Evolutionary conservation across 1,284 basidiomycete genomes (phyloP).

Genomic region (Leccinum angustisporum): DNA sequence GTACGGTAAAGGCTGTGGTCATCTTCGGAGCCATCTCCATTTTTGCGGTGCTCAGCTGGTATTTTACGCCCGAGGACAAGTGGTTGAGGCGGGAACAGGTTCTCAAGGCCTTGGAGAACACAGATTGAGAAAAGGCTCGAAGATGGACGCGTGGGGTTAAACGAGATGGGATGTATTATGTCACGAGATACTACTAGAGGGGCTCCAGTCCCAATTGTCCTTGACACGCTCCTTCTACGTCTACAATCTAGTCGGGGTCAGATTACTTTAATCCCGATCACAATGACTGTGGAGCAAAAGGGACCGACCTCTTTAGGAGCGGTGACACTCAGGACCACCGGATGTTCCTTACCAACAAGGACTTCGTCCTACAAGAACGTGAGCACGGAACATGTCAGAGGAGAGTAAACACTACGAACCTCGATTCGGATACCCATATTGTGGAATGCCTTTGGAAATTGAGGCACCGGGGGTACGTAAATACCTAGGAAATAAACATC

Average conservation of each 20-base stretch:
- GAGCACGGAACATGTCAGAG: constrained; percentile 8
- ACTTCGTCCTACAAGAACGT: constrained; percentile 71
- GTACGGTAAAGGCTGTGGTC: constrained; percentile 54
- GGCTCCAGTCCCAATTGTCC: constrained; percentile 69
- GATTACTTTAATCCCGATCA: constrained; percentile 6
- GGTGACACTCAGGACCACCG: constrained; percentile 68
- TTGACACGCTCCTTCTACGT: constrained; percentile 87
- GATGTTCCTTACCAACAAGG: constrained; percentile 67
- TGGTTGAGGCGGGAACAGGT: constrained; percentile 72
- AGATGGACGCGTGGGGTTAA: not conserved
- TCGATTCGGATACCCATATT: constrained; percentile 90
- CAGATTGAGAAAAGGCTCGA: constrained; percentile 26
- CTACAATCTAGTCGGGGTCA: constrained; percentile 53
- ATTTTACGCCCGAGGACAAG: constrained; percentile 69
- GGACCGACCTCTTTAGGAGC: constrained; percentile 84
- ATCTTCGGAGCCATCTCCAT: constrained; percentile 78
- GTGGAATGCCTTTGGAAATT: constrained; percentile 85
- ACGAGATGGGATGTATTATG: constrained; percentile 5
- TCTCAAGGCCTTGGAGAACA: constrained; percentile 44
- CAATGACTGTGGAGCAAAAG: not conserved
- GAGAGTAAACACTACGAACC: constrained; percentile 39
- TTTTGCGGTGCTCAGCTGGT: constrained; percentile 75
- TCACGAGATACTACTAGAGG: constrained; percentile 39
- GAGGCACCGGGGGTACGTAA: constrained; percentile 77
- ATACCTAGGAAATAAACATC: constrained; percentile 46